These are phyloP conservation scores for Yarrowia divulgata DNA, from an alignment of 805 yeast genomes.

Conservation along the genomic window DNA sequence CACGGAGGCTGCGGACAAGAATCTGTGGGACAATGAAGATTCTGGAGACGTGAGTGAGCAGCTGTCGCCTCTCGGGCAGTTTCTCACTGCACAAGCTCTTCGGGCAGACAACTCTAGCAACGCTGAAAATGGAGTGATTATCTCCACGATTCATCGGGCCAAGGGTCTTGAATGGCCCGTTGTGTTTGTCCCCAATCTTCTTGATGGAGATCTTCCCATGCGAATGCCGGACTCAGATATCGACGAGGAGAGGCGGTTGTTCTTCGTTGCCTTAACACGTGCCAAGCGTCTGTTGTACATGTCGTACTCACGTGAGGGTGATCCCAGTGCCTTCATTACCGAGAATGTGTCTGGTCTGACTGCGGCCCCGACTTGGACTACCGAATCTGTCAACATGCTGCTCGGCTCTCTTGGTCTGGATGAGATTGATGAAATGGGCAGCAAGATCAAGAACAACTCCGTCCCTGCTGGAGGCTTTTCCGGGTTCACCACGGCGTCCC, in stretches of 20 bases:
- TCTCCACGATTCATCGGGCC: conserved; percentile 90
- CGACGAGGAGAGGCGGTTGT: conserved; percentile 70
- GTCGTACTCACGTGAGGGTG: conserved; percentile 40
- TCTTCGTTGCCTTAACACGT: conserved; percentile 89
- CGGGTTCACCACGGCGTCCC: conserved; percentile 17
- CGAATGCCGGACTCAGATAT: conserved; percentile 47
- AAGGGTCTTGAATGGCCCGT: conserved; percentile 97
- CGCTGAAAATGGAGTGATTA: conserved; percentile 50
- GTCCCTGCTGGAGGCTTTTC: background rate
- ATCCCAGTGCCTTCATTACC: conserved; percentile 9
- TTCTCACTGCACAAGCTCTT: conserved; percentile 43
- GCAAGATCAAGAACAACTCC: background rate
- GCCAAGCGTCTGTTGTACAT: conserved; percentile 68
- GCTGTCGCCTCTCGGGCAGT: conserved; percentile 39
- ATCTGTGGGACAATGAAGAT: conserved; percentile 25
- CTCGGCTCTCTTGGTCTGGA: conserved; percentile 8
- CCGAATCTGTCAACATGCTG: conserved; percentile 13
- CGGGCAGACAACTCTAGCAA: conserved; percentile 39
- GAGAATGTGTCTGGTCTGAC: conserved; percentile 1
- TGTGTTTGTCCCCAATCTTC: conserved; percentile 58
- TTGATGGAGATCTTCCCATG: conserved; percentile 43
- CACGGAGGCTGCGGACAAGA: background rate
- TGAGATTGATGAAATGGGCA: conserved; percentile 15
- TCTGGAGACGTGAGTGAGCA: background rate
- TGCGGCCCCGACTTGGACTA: conserved; percentile 7